These are phyloP conservation scores for Stachybotrys echinatus DNA, from an alignment of 2,329 filamentous ascomycete species.

Conservation along the genomic window DNA sequence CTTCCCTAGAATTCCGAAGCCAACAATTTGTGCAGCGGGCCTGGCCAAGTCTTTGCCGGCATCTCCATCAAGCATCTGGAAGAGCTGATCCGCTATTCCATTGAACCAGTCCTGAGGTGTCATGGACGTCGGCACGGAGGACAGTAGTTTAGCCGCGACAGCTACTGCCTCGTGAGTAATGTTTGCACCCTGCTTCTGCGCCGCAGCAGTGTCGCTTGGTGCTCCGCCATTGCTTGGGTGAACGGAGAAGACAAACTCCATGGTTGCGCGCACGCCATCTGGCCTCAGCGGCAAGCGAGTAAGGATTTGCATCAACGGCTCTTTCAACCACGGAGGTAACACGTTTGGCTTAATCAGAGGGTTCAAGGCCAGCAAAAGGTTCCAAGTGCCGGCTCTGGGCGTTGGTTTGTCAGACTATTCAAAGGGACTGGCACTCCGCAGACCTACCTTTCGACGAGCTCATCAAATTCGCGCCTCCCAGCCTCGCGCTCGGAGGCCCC, in stretches of 20 bases:
- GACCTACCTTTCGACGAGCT: constrained; percentile 44
- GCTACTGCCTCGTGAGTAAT: constrained; percentile 65
- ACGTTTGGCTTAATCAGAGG: constrained; percentile 56
- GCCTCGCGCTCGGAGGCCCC: constrained; percentile 25
- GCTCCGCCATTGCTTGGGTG: constrained; percentile 49
- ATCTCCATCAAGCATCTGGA: constrained; percentile 54
- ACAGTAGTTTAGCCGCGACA: constrained; percentile 57
- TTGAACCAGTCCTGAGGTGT: constrained; percentile 54
- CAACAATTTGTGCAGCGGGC: constrained; percentile 30
- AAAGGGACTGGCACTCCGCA: not conserved
- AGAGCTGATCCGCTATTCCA: constrained; percentile 55
- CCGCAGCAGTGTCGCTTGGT: constrained; percentile 31
- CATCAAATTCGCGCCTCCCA: constrained; percentile 34
- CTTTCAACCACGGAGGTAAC: constrained; percentile 55
- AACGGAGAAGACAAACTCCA: constrained; percentile 68
- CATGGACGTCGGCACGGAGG: constrained; percentile 51
- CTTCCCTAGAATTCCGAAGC: constrained; percentile 60
- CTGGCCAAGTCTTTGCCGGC: constrained; percentile 27
- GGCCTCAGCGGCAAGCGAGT: constrained; percentile 55
- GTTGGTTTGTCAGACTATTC: constrained; percentile 1
- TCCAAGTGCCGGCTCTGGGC: constrained; percentile 35
- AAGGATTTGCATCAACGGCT: constrained; percentile 50
- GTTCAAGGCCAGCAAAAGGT: constrained; percentile 57
- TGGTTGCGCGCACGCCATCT: constrained; percentile 59
- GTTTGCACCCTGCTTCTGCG: constrained; percentile 53